Conservation (phyloP, 1,284 basidiomycete genomes). For the Cryptococcus sp. region DNA sequence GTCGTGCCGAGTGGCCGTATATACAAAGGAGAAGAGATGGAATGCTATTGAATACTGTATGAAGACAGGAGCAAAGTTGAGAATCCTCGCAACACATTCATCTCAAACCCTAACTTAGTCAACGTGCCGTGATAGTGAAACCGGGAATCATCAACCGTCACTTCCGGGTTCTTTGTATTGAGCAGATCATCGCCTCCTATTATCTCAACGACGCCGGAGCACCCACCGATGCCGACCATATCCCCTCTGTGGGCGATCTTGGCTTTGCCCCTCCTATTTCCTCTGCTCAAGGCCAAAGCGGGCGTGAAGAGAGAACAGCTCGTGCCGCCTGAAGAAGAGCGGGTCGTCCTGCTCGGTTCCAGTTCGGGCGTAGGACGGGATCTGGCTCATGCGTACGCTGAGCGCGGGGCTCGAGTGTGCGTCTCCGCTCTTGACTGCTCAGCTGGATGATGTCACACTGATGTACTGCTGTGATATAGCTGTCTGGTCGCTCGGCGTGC, state of each 20-base stretch:
- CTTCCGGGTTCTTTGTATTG: too few relatives aligned
- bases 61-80: too few relatives aligned
- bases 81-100: too few relatives aligned
- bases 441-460: not conserved
- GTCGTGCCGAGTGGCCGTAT: too few relatives aligned
- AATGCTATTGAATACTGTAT: too few relatives aligned
- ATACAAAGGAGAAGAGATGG: too few relatives aligned
- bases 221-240: not conserved
- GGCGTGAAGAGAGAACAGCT: slow-evolving; percentile 40
- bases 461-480: slow-evolving; percentile 20
- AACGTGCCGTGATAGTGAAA: too few relatives aligned
- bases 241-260: slow-evolving; percentile 38
- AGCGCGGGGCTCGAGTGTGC: slow-evolving; percentile 67
- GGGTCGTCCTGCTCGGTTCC: slow-evolving; percentile 77
- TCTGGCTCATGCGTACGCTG: slow-evolving; percentile 71
- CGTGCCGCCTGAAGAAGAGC: slow-evolving; percentile 59
- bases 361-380: slow-evolving; percentile 78
- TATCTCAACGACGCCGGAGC: too few relatives aligned
- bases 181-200: too few relatives aligned
- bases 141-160: too few relatives aligned
- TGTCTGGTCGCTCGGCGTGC: slow-evolving; percentile 74
- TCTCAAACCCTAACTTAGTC: too few relatives aligned
- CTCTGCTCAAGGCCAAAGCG: slow-evolving; percentile 27
- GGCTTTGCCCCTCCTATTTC: slow-evolving; percentile 50
- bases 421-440: not conserved